Evolutionary conservation across 2,329 filamentous ascomycete species (phyloP).

Genomic region (Madurella fahalii): DNA sequence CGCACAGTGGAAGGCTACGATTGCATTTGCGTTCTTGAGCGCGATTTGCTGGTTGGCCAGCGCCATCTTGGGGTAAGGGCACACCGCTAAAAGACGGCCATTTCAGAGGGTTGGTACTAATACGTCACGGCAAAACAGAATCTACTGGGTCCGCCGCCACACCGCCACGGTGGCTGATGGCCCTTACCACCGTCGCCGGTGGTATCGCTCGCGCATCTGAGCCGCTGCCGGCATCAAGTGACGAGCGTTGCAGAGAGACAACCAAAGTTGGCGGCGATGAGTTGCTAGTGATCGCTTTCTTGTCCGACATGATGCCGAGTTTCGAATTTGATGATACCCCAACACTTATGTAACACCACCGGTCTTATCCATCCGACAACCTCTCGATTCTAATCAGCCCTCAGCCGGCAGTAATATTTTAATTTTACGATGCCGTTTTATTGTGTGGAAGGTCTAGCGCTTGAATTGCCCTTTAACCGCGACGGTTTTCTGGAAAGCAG

Average conservation of each 20-base stretch:
- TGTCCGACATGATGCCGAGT: too few relatives aligned
- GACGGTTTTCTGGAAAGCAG: too few relatives aligned
- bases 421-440: too few relatives aligned
- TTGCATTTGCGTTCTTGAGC: slow-evolving; percentile 69
- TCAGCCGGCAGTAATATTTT: too few relatives aligned
- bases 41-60: slow-evolving; percentile 68
- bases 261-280: too few relatives aligned
- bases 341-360: not conserved
- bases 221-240: not conserved
- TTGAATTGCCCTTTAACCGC: too few relatives aligned
- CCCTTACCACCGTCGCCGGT: slow-evolving; percentile 35
- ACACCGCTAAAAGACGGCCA: not conserved
- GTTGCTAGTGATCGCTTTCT: too few relatives aligned
- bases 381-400: too few relatives aligned
- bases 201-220: slow-evolving; percentile 44
- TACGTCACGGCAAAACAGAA: slow-evolving; percentile 5
- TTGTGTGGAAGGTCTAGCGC: too few relatives aligned
- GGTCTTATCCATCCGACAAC: too few relatives aligned
- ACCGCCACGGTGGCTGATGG: slow-evolving; percentile 25
- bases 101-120: not conserved
- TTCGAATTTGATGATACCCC: not conserved
- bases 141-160: slow-evolving; percentile 49
- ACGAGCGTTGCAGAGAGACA: not conserved
- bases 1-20: slow-evolving; percentile 64
- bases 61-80: slow-evolving; percentile 46